A percentile compares a stretch with the other conserved stretches of the same genome.
These are phyloP conservation scores for Camillea tinctor DNA, from an alignment of 2,329 filamentous ascomycete genomes.

Conservation along the genomic window DNA sequence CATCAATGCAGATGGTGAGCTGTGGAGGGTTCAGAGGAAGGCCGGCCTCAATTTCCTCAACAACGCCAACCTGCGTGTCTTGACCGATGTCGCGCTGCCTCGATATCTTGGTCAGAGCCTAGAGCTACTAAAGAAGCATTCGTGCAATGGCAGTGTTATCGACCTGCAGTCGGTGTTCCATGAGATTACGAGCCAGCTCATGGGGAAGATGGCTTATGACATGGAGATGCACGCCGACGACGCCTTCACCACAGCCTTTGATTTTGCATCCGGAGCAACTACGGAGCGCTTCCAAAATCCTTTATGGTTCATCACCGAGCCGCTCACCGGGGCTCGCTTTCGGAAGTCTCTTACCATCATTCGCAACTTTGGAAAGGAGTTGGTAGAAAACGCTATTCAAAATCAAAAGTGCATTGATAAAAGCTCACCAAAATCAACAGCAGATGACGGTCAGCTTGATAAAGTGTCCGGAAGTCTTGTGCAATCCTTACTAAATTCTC, in stretches of 20 bases:
- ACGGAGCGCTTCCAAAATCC: conserved; percentile 66
- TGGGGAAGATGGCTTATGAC: conserved; percentile 68
- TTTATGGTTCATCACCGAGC: conserved; percentile 59
- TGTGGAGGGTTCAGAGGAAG: conserved; percentile 63
- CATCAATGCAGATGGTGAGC: conserved; percentile 63
- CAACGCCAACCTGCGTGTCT: conserved; percentile 52
- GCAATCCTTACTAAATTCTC: conserved; percentile 57
- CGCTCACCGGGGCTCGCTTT: conserved; percentile 48
- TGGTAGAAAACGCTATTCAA: conserved; percentile 54
- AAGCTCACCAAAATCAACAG: conserved; percentile 6
- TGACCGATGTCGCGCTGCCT: conserved; percentile 59
- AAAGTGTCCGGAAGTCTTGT: conserved; percentile 56
- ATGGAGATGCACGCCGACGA: conserved; percentile 66
- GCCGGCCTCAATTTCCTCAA: conserved; percentile 61
- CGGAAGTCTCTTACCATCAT: conserved; percentile 49
- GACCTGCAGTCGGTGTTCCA: conserved; percentile 62
- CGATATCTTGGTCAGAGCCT: conserved; percentile 48
- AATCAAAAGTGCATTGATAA: conserved; percentile 33
- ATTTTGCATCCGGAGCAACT: conserved; percentile 59
- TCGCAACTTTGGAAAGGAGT: conserved; percentile 54
- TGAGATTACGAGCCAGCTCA: conserved; percentile 63
- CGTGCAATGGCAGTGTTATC: conserved; percentile 33
- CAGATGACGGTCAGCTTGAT: conserved; percentile 32
- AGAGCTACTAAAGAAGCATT: conserved; percentile 34
- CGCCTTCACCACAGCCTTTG: conserved; percentile 60